Evolutionary conservation across 2,329 filamentous ascomycete species (phyloP), one percentile per base, ranked within the genome.

Genomic region (Diaporthe citriasiana): DNA sequence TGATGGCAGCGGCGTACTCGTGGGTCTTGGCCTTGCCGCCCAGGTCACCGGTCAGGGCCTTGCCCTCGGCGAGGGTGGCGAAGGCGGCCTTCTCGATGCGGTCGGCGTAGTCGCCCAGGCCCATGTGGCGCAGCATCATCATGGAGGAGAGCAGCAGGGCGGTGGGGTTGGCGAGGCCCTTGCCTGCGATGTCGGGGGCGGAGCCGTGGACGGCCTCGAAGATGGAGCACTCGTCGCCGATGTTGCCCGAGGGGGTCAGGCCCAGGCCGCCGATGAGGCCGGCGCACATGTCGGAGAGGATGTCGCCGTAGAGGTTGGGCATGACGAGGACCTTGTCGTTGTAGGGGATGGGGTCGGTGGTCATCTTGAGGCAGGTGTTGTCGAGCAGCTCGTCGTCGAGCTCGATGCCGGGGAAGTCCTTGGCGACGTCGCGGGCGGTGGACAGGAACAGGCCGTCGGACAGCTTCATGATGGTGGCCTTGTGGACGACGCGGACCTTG

Each of bases 401-500:
- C 87, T 98, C 94, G 82, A 99, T 94, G 80, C 92, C 89, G 77
- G 97, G 97, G 91, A 94, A 99, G 83, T 98, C 95, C 91, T 97
- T 97, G 85, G 95, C 90, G 79, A 99, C 91, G 76, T 97, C 91
- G 79, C 92, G 89, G 79, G 93, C 97, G 76, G 93, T 95, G 85
- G 90, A 94, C 79, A 99, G 91, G 92, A 99, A 99, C 76, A 99
- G 94, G 87, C 97, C 97, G 85, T 99, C 97, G 83, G 93, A 96
- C 94, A 98, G 97, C 92, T 99, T 99, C 97, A 99, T 99, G 89
- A 99, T 99, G 83, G 97, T 98, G 84, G 97, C 97, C 92, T 99
- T 99, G 93, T 99, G 97, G 77, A 98, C 95, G 75, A 95, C 96
- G 82, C 95, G 95, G 82, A 98, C 96, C 93, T 98, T 98, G 84